phyloP scores from a whole-genome alignment of 345 rosid species.

The Eucalyptus regnans region DNA sequence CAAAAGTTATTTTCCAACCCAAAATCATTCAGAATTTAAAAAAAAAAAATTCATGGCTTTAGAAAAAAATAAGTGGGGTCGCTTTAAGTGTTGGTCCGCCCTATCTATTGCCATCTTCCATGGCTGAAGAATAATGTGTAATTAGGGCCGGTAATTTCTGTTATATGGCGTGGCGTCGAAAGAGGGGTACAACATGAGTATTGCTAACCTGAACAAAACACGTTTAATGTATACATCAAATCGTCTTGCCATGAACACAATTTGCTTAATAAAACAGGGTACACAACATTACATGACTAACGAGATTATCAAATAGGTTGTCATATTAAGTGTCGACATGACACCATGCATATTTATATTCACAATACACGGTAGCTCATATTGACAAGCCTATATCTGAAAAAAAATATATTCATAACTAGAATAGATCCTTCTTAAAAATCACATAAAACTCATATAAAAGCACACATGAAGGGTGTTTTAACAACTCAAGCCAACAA shows the following conservation, averaged over 20 bases:
- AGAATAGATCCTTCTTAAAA: background rate
- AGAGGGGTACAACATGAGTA: background rate
- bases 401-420: background rate
- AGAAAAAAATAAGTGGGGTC: background rate
- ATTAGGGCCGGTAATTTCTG: background rate
- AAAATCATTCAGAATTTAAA: no score
- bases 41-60: background rate
- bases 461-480: background rate
- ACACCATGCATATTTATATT: background rate
- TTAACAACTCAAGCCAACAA: background rate
- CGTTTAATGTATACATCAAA: background rate
- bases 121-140: background rate
- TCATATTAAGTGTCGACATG: no score
- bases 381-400: rapidly evolving
- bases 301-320: rapidly evolving
- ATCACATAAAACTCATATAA: background rate
- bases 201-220: background rate
- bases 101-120: background rate
- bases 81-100: background rate
- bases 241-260: rapidly evolving
- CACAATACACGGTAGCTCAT: rapidly evolving
- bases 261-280: rapidly evolving
- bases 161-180: background rate
- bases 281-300: no score
- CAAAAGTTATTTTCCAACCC: background rate